A percentile compares a stretch with the other conserved stretches of the same genome.
phyloP scores from a whole-genome alignment of 2,329 filamentous ascomycete species.

The Sarocladium strictum region DNA sequence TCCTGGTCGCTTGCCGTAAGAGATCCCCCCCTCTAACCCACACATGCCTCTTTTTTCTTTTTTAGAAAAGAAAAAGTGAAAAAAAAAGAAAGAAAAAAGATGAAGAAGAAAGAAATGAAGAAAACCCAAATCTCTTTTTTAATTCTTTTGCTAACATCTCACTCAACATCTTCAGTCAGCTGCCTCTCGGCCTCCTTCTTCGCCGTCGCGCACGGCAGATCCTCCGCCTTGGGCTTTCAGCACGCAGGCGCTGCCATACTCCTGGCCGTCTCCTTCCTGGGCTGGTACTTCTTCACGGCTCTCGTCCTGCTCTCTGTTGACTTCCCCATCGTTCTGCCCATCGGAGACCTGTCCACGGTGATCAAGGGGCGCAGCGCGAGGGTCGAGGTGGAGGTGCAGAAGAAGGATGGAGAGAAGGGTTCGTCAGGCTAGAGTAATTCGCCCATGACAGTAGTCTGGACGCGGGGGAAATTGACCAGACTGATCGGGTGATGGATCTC shows the following conservation, averaged over 20 bases:
- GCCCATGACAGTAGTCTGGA: no score
- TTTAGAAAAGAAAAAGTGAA: no score
- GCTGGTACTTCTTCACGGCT: slow-evolving; percentile 46
- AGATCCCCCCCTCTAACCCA: not conserved
- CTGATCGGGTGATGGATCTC: no score
- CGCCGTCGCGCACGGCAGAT: slow-evolving; percentile 16
- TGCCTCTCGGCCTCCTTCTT: slow-evolving; percentile 26
- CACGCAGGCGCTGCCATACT: slow-evolving; percentile 22
- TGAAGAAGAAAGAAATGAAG: no score
- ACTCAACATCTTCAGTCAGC: slow-evolving; percentile 14
- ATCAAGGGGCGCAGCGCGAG: slow-evolving; percentile 23
- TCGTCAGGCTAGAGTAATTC: no score
- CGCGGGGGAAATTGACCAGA: no score
- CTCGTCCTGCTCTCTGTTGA: slow-evolving; percentile 43
- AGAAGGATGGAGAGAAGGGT: no score
- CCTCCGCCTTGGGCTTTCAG: slow-evolving; percentile 16
- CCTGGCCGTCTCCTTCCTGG: slow-evolving; percentile 22
- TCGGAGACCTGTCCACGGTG: slow-evolving; percentile 43
- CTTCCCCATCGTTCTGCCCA: slow-evolving; percentile 42
- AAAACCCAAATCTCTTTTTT: no score
- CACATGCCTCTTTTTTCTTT: no score
- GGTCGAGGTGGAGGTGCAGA: no score
- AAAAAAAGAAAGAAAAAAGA: no score
- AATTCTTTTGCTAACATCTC: no score
- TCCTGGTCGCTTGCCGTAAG: slow-evolving; percentile 36